Base-by-base conservation (phyloP, 2,329 filamentous ascomycete species). In the Aspergillus candidus region DNA sequence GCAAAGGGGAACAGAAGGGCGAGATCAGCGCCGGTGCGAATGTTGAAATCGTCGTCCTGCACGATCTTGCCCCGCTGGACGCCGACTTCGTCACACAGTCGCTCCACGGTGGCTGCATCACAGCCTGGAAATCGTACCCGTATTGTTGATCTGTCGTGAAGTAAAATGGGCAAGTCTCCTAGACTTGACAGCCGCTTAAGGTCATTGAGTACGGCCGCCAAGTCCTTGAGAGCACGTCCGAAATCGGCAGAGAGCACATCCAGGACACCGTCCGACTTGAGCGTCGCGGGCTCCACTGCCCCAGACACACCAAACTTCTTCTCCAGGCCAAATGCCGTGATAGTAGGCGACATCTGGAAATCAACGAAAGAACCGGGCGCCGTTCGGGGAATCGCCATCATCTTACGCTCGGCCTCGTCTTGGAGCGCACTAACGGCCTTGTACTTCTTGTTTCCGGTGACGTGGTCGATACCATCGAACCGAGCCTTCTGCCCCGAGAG, bases 61-160 rank as follows among this genome's bases (percentile, higher is more conserved):
- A 77, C 72, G 4, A 97, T 78, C 4, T 86, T 71, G 2, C 93
- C 93, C 41, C 88, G 78, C 50, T 83, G 80, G 6, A 98, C 76
- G n/a, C 85, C 86, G 10, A 94, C 76, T 62, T 98, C 93, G 37
- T 88, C 81, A 62, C 90, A 96, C 1, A 98, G 76, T 3, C 76
- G 74, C 60, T 94, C 88, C 0, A 95, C 85, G 0, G 86, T 87
- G 12, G 83, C 79, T 1, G 82, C 82, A 58, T 97, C 91, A 49
- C 93, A 90, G 3, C 93, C 93, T 0, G 90, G 89, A 59, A 98
- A 97, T 27, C 89, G 84, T 2, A 97, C 82, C 30, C 89, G 82
- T 4, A 96, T 70, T 0, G 79, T 77, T 2, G 80, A 80, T 30
- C 77, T 72, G 32, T 78, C 76, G 42, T 88, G 80, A 41, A 95